A percentile compares a stretch with the other conserved stretches of the same genome.
Conservation (phyloP, 768 basidiomycete genomes). For the Leucosporidium scottii region DNA sequence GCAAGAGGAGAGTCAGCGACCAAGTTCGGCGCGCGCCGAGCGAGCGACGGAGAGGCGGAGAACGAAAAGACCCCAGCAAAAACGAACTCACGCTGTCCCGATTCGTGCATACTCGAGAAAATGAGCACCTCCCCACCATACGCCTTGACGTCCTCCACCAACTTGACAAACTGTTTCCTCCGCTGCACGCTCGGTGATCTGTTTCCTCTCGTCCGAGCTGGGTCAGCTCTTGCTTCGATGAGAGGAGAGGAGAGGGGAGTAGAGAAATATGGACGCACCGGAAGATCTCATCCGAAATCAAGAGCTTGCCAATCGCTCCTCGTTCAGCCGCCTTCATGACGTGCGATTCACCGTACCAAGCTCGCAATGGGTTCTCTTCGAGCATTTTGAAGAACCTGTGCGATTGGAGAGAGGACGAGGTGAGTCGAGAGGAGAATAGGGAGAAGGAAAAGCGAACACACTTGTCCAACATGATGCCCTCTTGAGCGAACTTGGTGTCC, state of each 20-base stretch:
- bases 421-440: not conserved
- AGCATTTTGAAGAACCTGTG: constrained; percentile 96
- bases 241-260: too few species aligned
- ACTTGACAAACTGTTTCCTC: constrained; percentile 72
- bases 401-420: not conserved
- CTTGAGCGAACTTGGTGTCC: constrained; percentile 92
- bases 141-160: constrained; percentile 80
- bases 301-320: constrained; percentile 84
- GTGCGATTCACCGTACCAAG: constrained; percentile 97
- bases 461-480: constrained; percentile 87
- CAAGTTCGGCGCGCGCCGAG: not conserved
- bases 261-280: constrained; percentile 50
- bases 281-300: constrained; percentile 93
- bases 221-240: too few species aligned
- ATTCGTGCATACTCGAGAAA: constrained; percentile 99
- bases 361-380: constrained; percentile 83
- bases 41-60: not conserved
- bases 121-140: constrained; percentile 90
- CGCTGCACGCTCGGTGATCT: constrained; percentile 73
- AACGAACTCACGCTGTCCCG: constrained; percentile 75
- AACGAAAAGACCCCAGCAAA: not conserved
- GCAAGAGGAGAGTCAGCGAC: not conserved
- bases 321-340: constrained; percentile 84
- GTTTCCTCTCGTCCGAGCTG: too few species aligned
- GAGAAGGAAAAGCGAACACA: constrained; percentile 38